Evolutionary conservation across 176 grass and related monocot species (phyloP), one percentile per base, ranked within the genome.

Genomic region (Panicum miliaceum): DNA sequence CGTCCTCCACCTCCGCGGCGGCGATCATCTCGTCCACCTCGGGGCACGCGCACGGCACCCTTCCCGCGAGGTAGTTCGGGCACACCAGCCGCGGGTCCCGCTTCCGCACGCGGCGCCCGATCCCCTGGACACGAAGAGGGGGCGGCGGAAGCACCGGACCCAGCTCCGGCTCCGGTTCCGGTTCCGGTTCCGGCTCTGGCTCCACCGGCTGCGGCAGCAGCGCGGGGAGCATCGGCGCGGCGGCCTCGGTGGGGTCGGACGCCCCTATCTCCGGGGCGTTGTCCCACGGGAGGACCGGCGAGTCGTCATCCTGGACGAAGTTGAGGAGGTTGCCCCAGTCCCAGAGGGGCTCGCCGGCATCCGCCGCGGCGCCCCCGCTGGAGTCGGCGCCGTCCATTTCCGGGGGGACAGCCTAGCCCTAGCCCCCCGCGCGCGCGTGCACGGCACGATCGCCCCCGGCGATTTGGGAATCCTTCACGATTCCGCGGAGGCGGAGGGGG

Each of bases 21-120:
- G 85, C 80, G 16, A 84, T 91, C 88, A 89, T 85, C 87, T 84
- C 93, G 71, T 98, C 96, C 88, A 90, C 13, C 89, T 98, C 96
- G 29, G 96, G 96, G 79, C 96, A 98, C 34, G 93, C 87, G 68
- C 96, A 98, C 26, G 96, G 96, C 36, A 98, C 91, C 18, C 14
- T 92, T 69, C 93, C 96, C 7, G 96, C 93, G 22, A 98, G 82
- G 80, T 92, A 98, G 38, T 98, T 98, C 51, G 93, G 96, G 88
- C 96, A 98, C 46, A 94, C 90, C 69, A 98, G 69, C 83, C 93
- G 87, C 80, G 91, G 87, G 78, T 98, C 96, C 68, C 96, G 86
- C 76, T 98, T 98, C 88, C 96, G 87, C 29, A 95, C 89, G 45
- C 91, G 91, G 32, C 80, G 64, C 23, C 59, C 71, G 53, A 52